Percentiles rank a stretch among this genome's conserved stretches.
Evolutionary conservation across 345 rosid genomes (phyloP).

Genomic region (Camelina sativa): DNA sequence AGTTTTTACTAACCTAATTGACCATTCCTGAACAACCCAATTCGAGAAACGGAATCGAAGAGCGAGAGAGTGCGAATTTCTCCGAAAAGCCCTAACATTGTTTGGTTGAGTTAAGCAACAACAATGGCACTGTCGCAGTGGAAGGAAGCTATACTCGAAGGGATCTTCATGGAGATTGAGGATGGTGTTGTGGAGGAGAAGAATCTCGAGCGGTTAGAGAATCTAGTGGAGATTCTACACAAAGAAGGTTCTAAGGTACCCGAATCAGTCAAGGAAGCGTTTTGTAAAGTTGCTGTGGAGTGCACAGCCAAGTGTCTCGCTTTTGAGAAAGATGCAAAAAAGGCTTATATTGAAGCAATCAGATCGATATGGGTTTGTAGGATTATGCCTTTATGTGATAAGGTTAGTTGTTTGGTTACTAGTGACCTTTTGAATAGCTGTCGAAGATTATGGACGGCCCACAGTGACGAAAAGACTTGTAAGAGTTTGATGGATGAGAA

Average conservation of each 20-base stretch:
- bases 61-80: slow-evolving; percentile 9
- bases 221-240: slow-evolving; percentile 49
- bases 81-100: slow-evolving; percentile 32
- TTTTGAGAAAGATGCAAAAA: slow-evolving; percentile 23
- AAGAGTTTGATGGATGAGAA: slow-evolving; percentile 43
- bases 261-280: slow-evolving; percentile 59
- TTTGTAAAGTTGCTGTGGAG: slow-evolving; percentile 59
- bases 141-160: slow-evolving; percentile 51
- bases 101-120: slow-evolving; percentile 13
- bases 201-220: slow-evolving; percentile 54
- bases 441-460: slow-evolving; percentile 52
- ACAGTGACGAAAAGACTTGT: slow-evolving; percentile 44
- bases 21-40: slow-evolving; percentile 16
- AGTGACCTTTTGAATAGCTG: slow-evolving; percentile 46
- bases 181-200: slow-evolving; percentile 47
- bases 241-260: slow-evolving; percentile 42
- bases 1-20: slow-evolving; percentile 32
- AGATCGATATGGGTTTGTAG: slow-evolving; percentile 56
- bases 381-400: slow-evolving; percentile 39
- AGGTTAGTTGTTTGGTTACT: slow-evolving; percentile 53
- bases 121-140: slow-evolving; percentile 45
- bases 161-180: slow-evolving; percentile 46
- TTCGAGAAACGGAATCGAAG: slow-evolving; percentile 27
- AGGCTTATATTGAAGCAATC: slow-evolving; percentile 31
- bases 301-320: slow-evolving; percentile 56